Evolutionary conservation across 2,329 filamentous ascomycete species (phyloP).

Genomic region (Phialophora verrucosa): DNA sequence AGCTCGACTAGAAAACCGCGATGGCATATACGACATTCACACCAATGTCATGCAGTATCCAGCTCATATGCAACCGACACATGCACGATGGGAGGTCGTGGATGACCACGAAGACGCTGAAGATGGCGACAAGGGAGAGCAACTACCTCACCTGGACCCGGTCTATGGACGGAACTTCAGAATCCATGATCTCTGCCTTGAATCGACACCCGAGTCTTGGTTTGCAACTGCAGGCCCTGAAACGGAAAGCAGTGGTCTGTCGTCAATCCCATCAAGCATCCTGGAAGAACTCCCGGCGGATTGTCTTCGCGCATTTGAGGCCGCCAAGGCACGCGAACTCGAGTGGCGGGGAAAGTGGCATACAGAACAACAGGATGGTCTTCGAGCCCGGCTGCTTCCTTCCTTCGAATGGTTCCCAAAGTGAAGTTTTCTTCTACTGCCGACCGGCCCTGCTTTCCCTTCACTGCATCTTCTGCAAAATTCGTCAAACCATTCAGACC

Average conservation of each 20-base stretch:
- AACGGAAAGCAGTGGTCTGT: conserved; percentile 48
- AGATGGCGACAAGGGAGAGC: conserved; percentile 41
- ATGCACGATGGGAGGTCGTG: conserved; percentile 79
- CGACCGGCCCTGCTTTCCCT: neutral
- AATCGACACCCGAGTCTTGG: conserved; percentile 63
- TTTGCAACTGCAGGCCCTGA: conserved; percentile 63
- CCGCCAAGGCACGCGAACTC: conserved; percentile 67
- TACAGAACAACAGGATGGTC: conserved; percentile 65
- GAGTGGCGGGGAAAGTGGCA: conserved; percentile 78
- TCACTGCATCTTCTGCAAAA: neutral
- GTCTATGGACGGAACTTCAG: conserved; percentile 67
- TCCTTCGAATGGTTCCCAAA: conserved; percentile 41
- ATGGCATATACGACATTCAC: conserved; percentile 89
- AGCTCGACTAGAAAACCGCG: conserved; percentile 70
- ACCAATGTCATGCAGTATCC: conserved; percentile 92
- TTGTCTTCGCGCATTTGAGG: conserved; percentile 74
- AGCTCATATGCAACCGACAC: conserved; percentile 84
- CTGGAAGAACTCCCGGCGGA: conserved; percentile 52
- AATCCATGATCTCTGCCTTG: conserved; percentile 66
- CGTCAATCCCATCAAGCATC: conserved; percentile 50
- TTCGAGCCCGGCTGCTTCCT: conserved; percentile 43
- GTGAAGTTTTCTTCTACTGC: conserved; percentile 14
- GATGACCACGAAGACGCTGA: conserved; percentile 38
- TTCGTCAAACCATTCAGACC: neutral
- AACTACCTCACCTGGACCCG: conserved; percentile 62